Percentiles rank a stretch among this genome's conserved stretches.
phyloP scores from a whole-genome alignment of 352 stramenopile species.

The Phytophthora agathidicida region DNA sequence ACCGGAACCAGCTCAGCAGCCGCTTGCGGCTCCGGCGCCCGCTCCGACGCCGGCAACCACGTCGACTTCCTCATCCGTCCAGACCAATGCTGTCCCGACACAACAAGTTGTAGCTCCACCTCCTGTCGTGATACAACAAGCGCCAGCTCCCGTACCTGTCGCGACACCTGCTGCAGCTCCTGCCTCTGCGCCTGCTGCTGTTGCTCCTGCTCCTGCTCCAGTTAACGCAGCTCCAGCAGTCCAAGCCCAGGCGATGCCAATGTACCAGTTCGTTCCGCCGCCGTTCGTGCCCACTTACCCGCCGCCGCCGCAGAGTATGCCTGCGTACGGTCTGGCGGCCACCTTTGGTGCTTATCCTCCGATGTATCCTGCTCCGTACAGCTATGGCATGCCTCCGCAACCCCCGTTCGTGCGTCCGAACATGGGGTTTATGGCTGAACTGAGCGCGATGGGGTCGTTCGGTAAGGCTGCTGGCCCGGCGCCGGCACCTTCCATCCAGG shows the following conservation, averaged over 20 bases:
- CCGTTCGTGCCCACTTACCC: slow-evolving; percentile 47
- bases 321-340: slow-evolving; percentile 40
- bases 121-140: not conserved
- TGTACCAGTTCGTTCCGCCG: slow-evolving; percentile 31
- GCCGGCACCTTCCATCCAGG: slow-evolving; percentile 24
- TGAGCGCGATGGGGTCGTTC: slow-evolving; percentile 42
- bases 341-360: slow-evolving; percentile 47
- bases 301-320: slow-evolving; percentile 35
- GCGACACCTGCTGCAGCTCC: slow-evolving; percentile 1
- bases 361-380: slow-evolving; percentile 48
- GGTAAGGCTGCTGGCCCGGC: slow-evolving; percentile 24
- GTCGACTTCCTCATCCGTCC: slow-evolving; percentile 5
- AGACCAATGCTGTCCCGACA: slow-evolving; percentile 2
- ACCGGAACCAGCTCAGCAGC: slow-evolving; percentile 11
- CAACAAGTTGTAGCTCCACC: slow-evolving; percentile 6
- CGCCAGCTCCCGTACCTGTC: slow-evolving; percentile 12
- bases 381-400: slow-evolving; percentile 41
- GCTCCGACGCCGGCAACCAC: not conserved
- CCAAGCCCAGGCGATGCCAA: slow-evolving; percentile 24
- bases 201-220: slow-evolving; percentile 3
- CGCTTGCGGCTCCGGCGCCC: not conserved
- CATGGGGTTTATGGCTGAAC: slow-evolving; percentile 40
- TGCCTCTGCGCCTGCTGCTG: slow-evolving; percentile 9
- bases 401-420: slow-evolving; percentile 37
- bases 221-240: slow-evolving; percentile 1